A percentile compares a stretch with the other conserved stretches of the same genome.
phyloP scores from a whole-genome alignment of 768 basidiomycete species.

The Lentinula detonsa region DNA sequence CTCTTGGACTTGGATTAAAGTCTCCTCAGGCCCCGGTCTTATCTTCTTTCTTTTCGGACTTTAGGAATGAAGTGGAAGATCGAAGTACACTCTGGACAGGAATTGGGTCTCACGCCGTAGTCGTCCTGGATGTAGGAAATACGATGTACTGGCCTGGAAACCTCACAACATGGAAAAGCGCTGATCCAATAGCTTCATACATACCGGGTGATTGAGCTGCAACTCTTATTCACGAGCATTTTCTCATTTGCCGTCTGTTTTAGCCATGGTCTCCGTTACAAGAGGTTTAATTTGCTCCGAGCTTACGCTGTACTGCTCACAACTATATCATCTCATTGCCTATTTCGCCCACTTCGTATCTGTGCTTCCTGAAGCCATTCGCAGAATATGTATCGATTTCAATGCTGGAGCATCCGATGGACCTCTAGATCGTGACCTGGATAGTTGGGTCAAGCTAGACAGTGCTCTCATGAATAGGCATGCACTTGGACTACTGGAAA shows the following conservation, averaged over 20 bases:
- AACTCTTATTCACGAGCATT: neutral
- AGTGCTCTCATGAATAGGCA: neutral
- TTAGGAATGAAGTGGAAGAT: neutral
- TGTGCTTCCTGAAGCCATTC: neutral
- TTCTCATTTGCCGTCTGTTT: neutral
- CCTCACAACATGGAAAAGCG: neutral
- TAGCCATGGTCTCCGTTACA: neutral
- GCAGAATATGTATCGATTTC: neutral
- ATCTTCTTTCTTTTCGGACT: neutral
- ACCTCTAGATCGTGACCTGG: neutral
- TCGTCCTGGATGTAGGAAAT: neutral
- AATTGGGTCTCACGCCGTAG: neutral
- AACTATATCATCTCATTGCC: neutral
- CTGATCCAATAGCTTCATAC: neutral
- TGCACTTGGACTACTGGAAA: neutral
- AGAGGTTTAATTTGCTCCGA: neutral
- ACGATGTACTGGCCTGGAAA: neutral
- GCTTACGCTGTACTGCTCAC: neutral
- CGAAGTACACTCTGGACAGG: neutral
- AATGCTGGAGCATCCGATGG: neutral
- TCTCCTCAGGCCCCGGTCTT: neutral
- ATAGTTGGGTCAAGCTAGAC: neutral
- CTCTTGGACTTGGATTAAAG: neutral
- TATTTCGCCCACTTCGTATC: neutral
- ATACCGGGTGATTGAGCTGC: neutral